Evolutionary conservation across 140 eudicot species (phyloP), one percentile per base, ranked within the genome.

Genomic region (Erigeron philadelphicus): DNA sequence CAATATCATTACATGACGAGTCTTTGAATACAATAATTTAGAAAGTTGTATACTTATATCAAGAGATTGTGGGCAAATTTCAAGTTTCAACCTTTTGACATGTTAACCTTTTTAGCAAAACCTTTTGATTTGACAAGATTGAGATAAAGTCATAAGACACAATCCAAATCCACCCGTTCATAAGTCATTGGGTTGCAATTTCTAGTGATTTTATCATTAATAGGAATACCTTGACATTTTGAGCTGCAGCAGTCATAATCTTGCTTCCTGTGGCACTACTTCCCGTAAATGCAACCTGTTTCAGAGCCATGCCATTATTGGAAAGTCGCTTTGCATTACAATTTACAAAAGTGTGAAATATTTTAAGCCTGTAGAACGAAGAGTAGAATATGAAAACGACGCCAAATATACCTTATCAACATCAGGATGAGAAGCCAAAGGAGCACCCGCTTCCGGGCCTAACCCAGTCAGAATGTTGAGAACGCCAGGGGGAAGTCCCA

Each of bases 221-320:
- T 54, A 11, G 12, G 46, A 23, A 67, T 67, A 89, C 99, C 84
- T 89, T 93, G 60, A 89, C 95, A 77, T 85, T 73, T 73, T 85
- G 95, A 47, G 99, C 92, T 54, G 99, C 99, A 70, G 99, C 88
- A 67, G 89, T 79, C 99, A 93, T 93, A 72, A 93, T 66, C 81
- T 89, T 93, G 84, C 89, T 89, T 35, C 99, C 99, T 38, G 99
- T 93, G 21, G 84, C 90, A 50, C 82, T 85, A 72, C 99, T 93
- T 72, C 99, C 99, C 5, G 99, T 93, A 75, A 93, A 93, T 72
- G 99, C 89, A 75, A 93, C 80, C 99, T 93, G 87, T 66, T 66
- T 47, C 68, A 43, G 66, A 68, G 48, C 0, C 42, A 73, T 6
- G 64, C 3, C 43, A 50, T 55, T 53, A 66, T 13, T 65, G 6